Percentiles rank a stretch among this genome's conserved stretches.
phyloP scores from a whole-genome alignment of 371 early-diverging fungal genomes.

The Hamiltosporidium magnivora region DNA sequence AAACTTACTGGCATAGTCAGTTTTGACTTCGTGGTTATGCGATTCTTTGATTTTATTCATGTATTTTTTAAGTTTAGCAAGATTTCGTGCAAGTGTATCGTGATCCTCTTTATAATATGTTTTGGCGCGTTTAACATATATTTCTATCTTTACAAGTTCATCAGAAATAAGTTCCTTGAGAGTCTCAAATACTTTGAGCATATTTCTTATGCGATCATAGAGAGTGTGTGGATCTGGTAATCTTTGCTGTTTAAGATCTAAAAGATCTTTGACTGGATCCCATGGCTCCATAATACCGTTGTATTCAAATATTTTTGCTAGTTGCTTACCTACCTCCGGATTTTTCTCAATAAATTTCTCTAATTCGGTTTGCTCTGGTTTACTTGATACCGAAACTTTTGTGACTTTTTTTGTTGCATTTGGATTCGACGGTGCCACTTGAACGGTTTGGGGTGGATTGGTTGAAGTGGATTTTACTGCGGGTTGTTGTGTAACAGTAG shows the following conservation, averaged over 20 bases:
- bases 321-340: constrained; percentile 3
- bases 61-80: constrained; percentile 10
- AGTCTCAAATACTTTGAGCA: constrained; percentile 25
- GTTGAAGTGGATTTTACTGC: too few species aligned
- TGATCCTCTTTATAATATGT: constrained; percentile 22
- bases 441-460: background rate
- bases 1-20: constrained; percentile 25
- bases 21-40: constrained; percentile 7
- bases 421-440: background rate
- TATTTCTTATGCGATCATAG: constrained; percentile 16
- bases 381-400: background rate
- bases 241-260: constrained; percentile 8
- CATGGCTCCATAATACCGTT: constrained; percentile 28
- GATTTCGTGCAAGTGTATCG: constrained; percentile 15
- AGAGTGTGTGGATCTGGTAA: constrained; percentile 30
- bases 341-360: background rate
- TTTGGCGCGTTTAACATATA: constrained; percentile 29
- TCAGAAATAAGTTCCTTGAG: constrained; percentile 28
- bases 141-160: constrained; percentile 25
- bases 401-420: background rate
- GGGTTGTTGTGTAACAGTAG: too few species aligned
- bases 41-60: constrained; percentile 13
- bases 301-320: constrained; percentile 23
- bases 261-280: constrained; percentile 21
- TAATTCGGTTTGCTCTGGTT: background rate